Conservation (phyloP, 495 filamentous ascomycete genomes). For the Copromyces sp. region DNA sequence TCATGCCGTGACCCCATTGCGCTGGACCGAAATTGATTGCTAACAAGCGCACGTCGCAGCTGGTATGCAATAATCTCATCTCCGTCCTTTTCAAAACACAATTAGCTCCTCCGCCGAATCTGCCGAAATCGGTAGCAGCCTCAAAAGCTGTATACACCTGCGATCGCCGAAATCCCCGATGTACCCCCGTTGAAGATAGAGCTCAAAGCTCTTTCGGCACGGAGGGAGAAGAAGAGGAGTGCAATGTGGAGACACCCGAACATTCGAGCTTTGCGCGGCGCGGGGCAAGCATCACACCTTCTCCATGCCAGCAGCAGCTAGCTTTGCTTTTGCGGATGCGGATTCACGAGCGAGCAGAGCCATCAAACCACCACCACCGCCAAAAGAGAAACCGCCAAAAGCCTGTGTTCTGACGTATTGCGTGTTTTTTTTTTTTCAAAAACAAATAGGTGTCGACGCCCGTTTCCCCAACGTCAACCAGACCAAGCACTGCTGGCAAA, state of each 20-base stretch:
- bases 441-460: constrained; percentile 78
- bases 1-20: constrained; percentile 27
- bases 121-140: constrained; percentile 2
- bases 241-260: not conserved
- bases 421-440: not conserved
- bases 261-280: not conserved
- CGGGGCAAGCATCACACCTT: constrained; percentile 3
- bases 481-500: constrained; percentile 89
- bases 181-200: not conserved
- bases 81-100: not conserved
- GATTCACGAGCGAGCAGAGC: not conserved
- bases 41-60: constrained; percentile 20
- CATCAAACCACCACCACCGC: constrained; percentile 12
- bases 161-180: not conserved
- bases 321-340: not conserved
- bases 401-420: not conserved
- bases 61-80: constrained; percentile 34
- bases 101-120: not conserved
- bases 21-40: constrained; percentile 2
- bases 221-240: not conserved
- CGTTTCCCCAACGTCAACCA: constrained; percentile 99
- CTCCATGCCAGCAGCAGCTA: not conserved
- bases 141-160: not conserved
- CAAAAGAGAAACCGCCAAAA: not conserved
- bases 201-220: not conserved